A percentile compares a stretch with the other conserved stretches of the same genome.
Evolutionary conservation across 2,329 filamentous ascomycete species (phyloP).

Genomic region (Rutstroemia sp.): DNA sequence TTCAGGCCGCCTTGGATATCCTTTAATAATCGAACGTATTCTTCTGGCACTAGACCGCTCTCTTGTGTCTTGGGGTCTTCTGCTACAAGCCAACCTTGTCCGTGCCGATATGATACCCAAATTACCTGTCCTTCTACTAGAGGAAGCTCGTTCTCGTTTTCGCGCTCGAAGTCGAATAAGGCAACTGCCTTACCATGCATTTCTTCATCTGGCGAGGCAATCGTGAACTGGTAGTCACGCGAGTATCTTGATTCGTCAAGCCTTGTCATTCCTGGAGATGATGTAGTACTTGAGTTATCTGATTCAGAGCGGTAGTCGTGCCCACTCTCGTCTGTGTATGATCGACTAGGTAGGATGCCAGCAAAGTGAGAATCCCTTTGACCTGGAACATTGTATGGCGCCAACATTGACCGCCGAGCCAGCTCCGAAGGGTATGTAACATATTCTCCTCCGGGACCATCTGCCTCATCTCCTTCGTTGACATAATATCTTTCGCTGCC

Average conservation of each 20-base stretch:
- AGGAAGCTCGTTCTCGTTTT: constrained; percentile 94
- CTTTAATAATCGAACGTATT: constrained; percentile 85
- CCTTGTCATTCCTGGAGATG: constrained; percentile 49
- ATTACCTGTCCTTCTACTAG: constrained; percentile 93
- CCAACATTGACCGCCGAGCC: constrained; percentile 45
- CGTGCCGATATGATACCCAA: constrained; percentile 90
- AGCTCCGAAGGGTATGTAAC: constrained; percentile 69
- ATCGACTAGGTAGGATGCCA: constrained; percentile 33
- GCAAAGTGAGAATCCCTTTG: constrained; percentile 49
- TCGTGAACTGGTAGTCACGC: constrained; percentile 88
- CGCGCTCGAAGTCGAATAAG: constrained; percentile 86
- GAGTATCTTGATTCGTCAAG: constrained; percentile 76
- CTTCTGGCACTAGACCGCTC: constrained; percentile 90
- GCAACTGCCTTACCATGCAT: constrained; percentile 96
- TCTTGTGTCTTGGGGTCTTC: constrained; percentile 93
- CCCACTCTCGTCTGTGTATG: constrained; percentile 33
- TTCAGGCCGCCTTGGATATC: constrained; percentile 89
- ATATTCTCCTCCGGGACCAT: constrained; percentile 72
- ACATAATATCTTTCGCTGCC: constrained; percentile 70
- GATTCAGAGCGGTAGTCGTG: constrained; percentile 41
- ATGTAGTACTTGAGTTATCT: constrained; percentile 50
- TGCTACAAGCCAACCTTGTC: constrained; percentile 94
- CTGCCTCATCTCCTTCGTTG: constrained; percentile 59
- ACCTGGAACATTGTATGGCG: constrained; percentile 37
- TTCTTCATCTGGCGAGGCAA: constrained; percentile 91